Conservation (phyloP, 2,329 filamentous ascomycete species). For the Trichoderma afroharzianum region DNA sequence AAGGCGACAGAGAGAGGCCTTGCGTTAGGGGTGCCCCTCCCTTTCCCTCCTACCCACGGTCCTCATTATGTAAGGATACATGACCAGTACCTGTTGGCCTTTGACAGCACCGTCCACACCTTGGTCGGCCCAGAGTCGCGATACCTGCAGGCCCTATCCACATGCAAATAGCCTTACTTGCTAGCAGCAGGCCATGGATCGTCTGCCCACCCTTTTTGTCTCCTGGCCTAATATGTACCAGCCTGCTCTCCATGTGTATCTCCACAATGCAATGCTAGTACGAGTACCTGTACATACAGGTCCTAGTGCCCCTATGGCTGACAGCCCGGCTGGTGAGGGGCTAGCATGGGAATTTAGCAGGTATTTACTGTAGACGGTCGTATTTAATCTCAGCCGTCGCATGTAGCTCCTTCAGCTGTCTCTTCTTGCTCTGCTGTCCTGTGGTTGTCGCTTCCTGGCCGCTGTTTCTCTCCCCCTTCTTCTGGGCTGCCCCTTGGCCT, state of each 20-base stretch:
- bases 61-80: not conserved
- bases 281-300: too few species aligned
- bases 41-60: not conserved
- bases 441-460: not conserved
- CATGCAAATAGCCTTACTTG: not conserved
- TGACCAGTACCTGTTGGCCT: not conserved
- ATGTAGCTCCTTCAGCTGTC: conserved; percentile 4
- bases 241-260: not conserved
- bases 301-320: conserved; percentile 10
- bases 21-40: not conserved
- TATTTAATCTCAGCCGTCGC: conserved; percentile 17
- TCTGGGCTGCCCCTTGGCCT: not conserved
- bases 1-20: not conserved
- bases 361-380: not conserved
- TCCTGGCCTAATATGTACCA: not conserved
- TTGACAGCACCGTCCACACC: not conserved
- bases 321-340: not conserved
- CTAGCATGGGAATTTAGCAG: too few species aligned
- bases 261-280: not conserved
- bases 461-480: not conserved
- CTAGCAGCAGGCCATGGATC: not conserved
- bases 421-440: not conserved
- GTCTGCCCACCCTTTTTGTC: not conserved
- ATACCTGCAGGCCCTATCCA: not conserved
- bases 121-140: not conserved